These are phyloP conservation scores for Combretum micranthum DNA, from an alignment of 345 rosid genomes.

Conservation along the genomic window DNA sequence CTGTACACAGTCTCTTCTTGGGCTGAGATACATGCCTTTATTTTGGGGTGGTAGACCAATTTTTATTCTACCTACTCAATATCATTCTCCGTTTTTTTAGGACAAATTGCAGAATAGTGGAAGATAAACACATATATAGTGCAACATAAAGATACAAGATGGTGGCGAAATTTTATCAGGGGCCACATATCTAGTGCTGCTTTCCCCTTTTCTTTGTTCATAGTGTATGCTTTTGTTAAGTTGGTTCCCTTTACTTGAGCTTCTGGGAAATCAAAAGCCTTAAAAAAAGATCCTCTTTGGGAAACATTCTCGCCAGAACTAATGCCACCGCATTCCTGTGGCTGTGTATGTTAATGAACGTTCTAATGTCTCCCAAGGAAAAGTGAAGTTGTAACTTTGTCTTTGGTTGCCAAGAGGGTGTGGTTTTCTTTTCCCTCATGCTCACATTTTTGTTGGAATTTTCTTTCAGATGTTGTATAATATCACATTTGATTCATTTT, in stretches of 20 bases:
- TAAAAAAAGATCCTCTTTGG: constrained; percentile 2
- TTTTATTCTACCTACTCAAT: not conserved
- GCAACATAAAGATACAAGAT: constrained; percentile 24
- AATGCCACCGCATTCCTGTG: not conserved
- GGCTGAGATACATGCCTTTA: constrained; percentile 89
- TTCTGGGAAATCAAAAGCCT: constrained; percentile 8
- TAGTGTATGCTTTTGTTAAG: constrained; percentile 14
- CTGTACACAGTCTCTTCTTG: constrained; percentile 82
- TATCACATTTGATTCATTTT: not conserved
- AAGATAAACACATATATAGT: constrained; percentile 18
- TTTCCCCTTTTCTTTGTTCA: constrained; percentile 9
- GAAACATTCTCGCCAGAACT: no score
- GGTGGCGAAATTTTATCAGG: constrained; percentile 42
- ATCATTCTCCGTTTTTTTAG: constrained; percentile 24
- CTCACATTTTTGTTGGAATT: not conserved
- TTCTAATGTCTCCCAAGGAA: not conserved
- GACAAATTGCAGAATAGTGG: constrained; percentile 14
- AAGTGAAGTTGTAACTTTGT: not conserved
- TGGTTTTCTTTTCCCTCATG: not conserved
- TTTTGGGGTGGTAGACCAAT: constrained; percentile 67
- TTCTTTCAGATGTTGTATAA: not conserved
- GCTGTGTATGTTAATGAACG: not conserved
- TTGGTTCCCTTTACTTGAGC: not conserved
- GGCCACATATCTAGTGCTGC: constrained; percentile 25
- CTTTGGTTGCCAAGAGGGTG: not conserved